Evolutionary conservation across 208 protist species (phyloP).

Genomic region (Leishmania major): DNA sequence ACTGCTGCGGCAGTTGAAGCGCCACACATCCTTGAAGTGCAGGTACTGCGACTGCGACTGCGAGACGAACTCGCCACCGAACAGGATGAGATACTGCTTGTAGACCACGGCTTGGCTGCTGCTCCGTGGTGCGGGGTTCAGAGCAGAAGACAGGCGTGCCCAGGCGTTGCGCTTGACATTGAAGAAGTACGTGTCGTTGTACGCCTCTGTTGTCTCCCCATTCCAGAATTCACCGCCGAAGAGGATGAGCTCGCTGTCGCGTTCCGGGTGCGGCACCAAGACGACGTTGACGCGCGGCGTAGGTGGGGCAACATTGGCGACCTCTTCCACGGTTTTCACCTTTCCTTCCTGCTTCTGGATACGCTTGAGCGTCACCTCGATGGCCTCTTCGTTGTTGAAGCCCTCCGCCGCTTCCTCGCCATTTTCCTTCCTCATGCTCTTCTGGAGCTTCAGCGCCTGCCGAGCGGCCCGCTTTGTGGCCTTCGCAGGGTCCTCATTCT

Average conservation of each 20-base stretch:
- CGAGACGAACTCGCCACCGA: slow-evolving; percentile 92
- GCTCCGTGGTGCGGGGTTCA: slow-evolving; percentile 80
- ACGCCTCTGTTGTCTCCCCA: slow-evolving; percentile 84
- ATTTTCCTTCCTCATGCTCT: slow-evolving; percentile 28
- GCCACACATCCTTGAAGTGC: slow-evolving; percentile 93
- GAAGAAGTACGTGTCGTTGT: slow-evolving; percentile 91
- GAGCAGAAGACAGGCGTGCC: slow-evolving; percentile 56
- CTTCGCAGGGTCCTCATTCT: slow-evolving; percentile 85
- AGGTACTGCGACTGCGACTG: slow-evolving; percentile 93
- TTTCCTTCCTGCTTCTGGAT: slow-evolving; percentile 80
- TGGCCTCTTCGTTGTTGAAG: slow-evolving; percentile 89
- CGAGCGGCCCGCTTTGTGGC: slow-evolving; percentile 65
- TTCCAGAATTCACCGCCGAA: slow-evolving; percentile 93
- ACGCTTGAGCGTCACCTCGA: slow-evolving; percentile 81
- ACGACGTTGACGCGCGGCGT: slow-evolving; percentile 84
- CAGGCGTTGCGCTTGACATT: slow-evolving; percentile 71
- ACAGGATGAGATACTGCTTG: slow-evolving; percentile 86
- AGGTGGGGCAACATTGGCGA: slow-evolving; percentile 63
- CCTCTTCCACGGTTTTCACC: slow-evolving; percentile 61
- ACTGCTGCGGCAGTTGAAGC: slow-evolving; percentile 69
- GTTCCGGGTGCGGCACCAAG: slow-evolving; percentile 72
- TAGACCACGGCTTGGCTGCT: slow-evolving; percentile 86
- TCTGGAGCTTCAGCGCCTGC: slow-evolving; percentile 71
- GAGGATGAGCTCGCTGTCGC: slow-evolving; percentile 81
- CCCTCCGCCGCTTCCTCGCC: slow-evolving; percentile 29